phyloP scores from a whole-genome alignment of 2,329 filamentous ascomycete genomes.

The Elsinoe batatas region DNA sequence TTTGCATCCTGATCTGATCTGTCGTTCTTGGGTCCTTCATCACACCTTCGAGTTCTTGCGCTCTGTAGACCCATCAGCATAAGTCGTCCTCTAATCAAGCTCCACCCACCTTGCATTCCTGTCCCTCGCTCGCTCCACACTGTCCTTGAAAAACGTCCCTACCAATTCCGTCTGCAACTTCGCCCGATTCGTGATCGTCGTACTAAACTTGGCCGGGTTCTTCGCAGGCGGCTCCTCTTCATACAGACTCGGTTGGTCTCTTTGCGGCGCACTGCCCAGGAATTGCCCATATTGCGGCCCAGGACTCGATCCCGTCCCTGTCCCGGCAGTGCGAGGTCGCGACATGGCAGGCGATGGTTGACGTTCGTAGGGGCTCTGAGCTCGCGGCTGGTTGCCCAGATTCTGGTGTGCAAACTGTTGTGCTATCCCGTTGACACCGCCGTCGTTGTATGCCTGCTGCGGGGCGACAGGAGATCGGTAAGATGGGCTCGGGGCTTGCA shows the following conservation, averaged over 20 bases:
- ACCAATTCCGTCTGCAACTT: conserved; percentile 57
- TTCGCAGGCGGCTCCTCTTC: conserved; percentile 65
- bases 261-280: conserved; percentile 52
- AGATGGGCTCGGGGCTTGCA: conserved; percentile 26
- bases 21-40: conserved; percentile 67
- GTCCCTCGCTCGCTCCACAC: conserved; percentile 89
- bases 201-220: conserved; percentile 77
- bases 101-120: conserved; percentile 33
- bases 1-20: conserved; percentile 67
- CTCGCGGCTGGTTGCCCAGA: conserved; percentile 54
- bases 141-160: conserved; percentile 90
- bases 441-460: conserved; percentile 58
- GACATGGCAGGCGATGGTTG: conserved; percentile 58
- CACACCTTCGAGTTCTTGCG: conserved; percentile 82
- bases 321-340: conserved; percentile 74
- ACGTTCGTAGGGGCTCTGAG: conserved; percentile 56
- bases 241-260: conserved; percentile 29
- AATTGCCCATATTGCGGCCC: conserved; percentile 56
- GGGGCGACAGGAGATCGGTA: conserved; percentile 43
- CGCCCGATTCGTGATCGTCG: conserved; percentile 67
- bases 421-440: conserved; percentile 77
- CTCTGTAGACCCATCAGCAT: conserved; percentile 45
- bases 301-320: conserved; percentile 36
- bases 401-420: conserved; percentile 98
- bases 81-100: background rate